Evolutionary conservation across 768 basidiomycete genomes (phyloP).

Genomic region (Pisolithus tinctorius): DNA sequence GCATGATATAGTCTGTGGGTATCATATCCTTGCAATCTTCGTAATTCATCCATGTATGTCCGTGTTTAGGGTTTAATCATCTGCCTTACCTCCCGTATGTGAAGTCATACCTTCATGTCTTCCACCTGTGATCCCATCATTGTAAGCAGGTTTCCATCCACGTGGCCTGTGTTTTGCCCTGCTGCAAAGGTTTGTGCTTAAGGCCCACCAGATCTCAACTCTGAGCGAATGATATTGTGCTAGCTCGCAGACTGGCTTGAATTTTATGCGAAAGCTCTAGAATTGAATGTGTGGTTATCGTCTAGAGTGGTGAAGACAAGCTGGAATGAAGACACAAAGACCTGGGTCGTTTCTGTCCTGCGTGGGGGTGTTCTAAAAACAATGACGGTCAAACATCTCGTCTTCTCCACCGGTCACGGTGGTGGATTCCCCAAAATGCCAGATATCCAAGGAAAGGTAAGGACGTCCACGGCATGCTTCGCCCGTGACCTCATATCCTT

Average conservation of each 20-base stretch:
- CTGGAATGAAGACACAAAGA: slow-evolving; percentile 29
- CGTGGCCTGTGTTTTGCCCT: slow-evolving; percentile 46
- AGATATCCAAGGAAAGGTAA: slow-evolving; percentile 35
- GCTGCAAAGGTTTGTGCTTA: slow-evolving; percentile 37
- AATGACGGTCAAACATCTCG: slow-evolving; percentile 41
- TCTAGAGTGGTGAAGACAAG: slow-evolving; percentile 30
- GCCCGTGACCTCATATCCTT: not conserved
- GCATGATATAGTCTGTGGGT: slow-evolving; percentile 46
- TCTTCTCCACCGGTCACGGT: slow-evolving; percentile 50
- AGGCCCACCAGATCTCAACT: not conserved
- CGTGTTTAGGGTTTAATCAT: slow-evolving; percentile 38
- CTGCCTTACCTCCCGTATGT: slow-evolving; percentile 50
- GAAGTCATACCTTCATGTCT: not conserved
- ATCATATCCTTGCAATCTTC: slow-evolving; percentile 1
- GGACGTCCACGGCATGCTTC: not conserved
- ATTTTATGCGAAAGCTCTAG: slow-evolving; percentile 47
- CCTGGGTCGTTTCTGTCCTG: slow-evolving; percentile 38
- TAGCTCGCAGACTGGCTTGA: slow-evolving; percentile 62
- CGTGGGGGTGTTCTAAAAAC: slow-evolving; percentile 23
- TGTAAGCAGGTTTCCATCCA: slow-evolving; percentile 40
- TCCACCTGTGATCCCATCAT: not conserved
- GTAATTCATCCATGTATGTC: not conserved
- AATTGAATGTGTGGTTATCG: slow-evolving; percentile 56
- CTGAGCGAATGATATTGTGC: not conserved
- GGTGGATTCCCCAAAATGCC: slow-evolving; percentile 44